Evolutionary conservation across 768 basidiomycete species (phyloP).

Genomic region (Auriculariales sp.): DNA sequence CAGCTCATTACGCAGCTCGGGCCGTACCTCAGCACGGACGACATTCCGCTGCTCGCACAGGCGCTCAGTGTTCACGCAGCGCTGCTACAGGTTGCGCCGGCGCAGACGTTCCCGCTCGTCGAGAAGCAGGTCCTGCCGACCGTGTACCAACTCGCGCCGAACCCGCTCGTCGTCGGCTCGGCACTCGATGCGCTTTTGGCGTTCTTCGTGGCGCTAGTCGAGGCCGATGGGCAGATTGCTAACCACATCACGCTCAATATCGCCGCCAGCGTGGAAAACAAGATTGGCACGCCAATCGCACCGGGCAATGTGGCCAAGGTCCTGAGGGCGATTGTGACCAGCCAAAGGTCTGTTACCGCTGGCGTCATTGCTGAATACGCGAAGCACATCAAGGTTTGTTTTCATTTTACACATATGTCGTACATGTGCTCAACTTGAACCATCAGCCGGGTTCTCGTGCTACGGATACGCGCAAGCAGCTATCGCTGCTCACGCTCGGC

Average conservation of each 20-base stretch:
- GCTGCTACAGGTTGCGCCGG: conserved; percentile 53
- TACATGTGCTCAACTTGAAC: conserved; percentile 18
- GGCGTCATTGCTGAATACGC: conserved; percentile 77
- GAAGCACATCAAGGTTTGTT: conserved; percentile 57
- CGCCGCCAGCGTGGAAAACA: conserved; percentile 50
- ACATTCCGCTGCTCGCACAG: conserved; percentile 68
- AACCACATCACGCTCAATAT: conserved; percentile 70
- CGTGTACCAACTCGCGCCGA: conserved; percentile 59
- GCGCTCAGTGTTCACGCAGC: conserved; percentile 50
- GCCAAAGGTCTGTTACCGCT: conserved; percentile 54
- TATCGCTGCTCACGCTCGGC: conserved; percentile 80
- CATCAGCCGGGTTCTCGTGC: conserved; percentile 19
- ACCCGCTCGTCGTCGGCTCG: conserved; percentile 52
- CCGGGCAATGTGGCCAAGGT: conserved; percentile 70
- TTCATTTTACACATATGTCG: not conserved
- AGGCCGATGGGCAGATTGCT: conserved; percentile 70
- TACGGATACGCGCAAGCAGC: conserved; percentile 50
- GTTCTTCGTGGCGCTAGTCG: conserved; percentile 74
- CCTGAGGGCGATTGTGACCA: conserved; percentile 68
- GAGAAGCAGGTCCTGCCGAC: conserved; percentile 53
- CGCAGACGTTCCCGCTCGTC: conserved; percentile 56
- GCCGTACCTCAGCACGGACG: conserved; percentile 55
- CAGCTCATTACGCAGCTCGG: conserved; percentile 61
- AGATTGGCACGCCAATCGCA: conserved; percentile 36
- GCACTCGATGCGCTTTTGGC: conserved; percentile 68